Conservation (phyloP, 768 basidiomycete genomes). For the Suillus cothurnatus region DNA sequence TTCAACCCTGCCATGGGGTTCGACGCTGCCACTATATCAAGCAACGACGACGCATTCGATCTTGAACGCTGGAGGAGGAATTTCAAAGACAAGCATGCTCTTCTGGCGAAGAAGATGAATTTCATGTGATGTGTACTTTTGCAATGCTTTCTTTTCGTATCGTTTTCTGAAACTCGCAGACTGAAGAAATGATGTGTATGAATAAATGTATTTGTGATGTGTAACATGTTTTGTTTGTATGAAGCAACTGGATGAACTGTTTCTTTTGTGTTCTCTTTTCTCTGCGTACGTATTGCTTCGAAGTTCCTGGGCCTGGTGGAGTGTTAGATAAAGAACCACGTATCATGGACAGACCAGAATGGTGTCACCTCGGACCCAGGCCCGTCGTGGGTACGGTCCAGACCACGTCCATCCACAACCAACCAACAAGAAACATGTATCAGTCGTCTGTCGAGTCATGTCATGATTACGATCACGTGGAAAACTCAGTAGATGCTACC, state of each 20-base stretch:
- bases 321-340: neutral
- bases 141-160: too few species aligned
- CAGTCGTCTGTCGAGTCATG: too few species aligned
- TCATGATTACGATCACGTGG: too few species aligned
- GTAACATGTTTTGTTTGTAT: too few species aligned
- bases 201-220: too few species aligned
- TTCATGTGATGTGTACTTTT: constrained; percentile 28
- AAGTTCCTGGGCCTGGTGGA: neutral
- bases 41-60: constrained; percentile 26
- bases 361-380: too few species aligned
- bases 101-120: constrained; percentile 33
- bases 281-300: neutral
- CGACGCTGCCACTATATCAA: constrained; percentile 41
- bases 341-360: too few species aligned
- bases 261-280: too few species aligned
- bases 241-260: neutral
- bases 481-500: too few species aligned
- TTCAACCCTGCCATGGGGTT: constrained; percentile 41
- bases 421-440: too few species aligned
- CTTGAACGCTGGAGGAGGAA: constrained; percentile 35
- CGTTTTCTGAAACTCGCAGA: neutral
- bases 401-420: too few species aligned
- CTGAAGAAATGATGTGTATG: neutral
- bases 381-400: too few species aligned
- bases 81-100: constrained; percentile 33